These are phyloP conservation scores for Wallacemonas sp. DNA, from an alignment of 208 protist genomes.

Conservation along the genomic window DNA sequence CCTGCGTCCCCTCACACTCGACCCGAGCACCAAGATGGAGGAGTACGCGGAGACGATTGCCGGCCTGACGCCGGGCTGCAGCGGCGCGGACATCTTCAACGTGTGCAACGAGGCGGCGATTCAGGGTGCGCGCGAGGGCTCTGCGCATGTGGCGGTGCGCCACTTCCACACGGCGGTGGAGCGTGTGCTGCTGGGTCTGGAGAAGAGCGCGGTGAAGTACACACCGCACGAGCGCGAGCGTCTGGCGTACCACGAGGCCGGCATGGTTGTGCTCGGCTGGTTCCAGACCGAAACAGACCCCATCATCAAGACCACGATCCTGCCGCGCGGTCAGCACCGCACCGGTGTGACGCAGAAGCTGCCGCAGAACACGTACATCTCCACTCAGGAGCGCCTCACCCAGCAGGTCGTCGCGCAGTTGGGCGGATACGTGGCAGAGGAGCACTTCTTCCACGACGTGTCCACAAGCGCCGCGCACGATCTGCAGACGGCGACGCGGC, in stretches of 20 bases:
- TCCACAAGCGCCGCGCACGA: constrained; percentile 87
- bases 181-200: constrained; percentile 94
- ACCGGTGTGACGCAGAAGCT: constrained; percentile 79
- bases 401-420: constrained; percentile 69
- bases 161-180: constrained; percentile 96
- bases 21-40: constrained; percentile 38
- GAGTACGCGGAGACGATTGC: constrained; percentile 68
- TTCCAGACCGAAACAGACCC: constrained; percentile 89
- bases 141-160: constrained; percentile 53
- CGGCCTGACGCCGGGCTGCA: constrained; percentile 93
- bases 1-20: constrained; percentile 80
- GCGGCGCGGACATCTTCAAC: constrained; percentile 97
- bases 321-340: constrained; percentile 72
- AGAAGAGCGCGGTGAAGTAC: constrained; percentile 90
- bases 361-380: constrained; percentile 79
- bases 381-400: constrained; percentile 65
- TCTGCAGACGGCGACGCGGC: constrained; percentile 83
- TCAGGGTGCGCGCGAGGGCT: constrained; percentile 87
- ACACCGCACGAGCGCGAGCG: constrained; percentile 73
- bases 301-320: constrained; percentile 92
- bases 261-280: constrained; percentile 90
- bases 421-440: constrained; percentile 94
- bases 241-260: constrained; percentile 94
- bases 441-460: constrained; percentile 93
- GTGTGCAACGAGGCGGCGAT: constrained; percentile 98